Evolutionary conservation across 306 rosid genomes (phyloP), one percentile per base, ranked within the genome.

Genomic region (Cicer arietinum): DNA sequence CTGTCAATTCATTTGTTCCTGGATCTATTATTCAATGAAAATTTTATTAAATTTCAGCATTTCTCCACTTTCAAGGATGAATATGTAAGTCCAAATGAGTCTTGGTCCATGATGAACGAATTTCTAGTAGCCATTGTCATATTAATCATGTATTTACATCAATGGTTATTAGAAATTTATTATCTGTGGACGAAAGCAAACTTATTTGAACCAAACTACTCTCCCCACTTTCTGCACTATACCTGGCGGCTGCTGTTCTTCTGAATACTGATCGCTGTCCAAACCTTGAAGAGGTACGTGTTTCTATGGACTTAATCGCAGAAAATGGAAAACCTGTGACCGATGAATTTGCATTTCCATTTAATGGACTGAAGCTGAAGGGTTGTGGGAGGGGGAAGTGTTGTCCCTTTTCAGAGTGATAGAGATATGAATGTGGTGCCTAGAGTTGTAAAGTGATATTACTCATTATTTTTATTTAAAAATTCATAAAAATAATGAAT

Each of bases 1-100:
- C 84, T 79, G 76, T 80, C 89, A 81, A 85, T 91, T 92, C 89
- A 81, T 94, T 94, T 81, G 76, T 88, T 82, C 80, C 73, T 30
- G 85, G 81, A 76, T 76, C 76, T 67, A 79, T 79, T 76, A 76
- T 80, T 87, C 86, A 85, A 86, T 84, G 91, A 67, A 84, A 81
- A 77, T 74, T 74, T 79, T 84, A 82, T 87, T 87, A 88, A 87
- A 80, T 88, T 77, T 85, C 89, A 79, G 85, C 83, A 74, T 79
- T 82, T 77, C 67, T 83, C 45, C 77, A 42, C 83, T 79, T 71
- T 79, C 18, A 18, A 66, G 39, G 66, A 35, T 60, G 66, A 42
- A 60, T 13, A 30, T 30, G 43, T 60, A 35, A 30, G 17, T 58
- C n/a, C 42, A 58, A 25, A 35, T 60, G 9, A 60, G 17, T 60